Evolutionary conservation across 768 basidiomycete species (phyloP).

Genomic region (Basidioascus undulatus): DNA sequence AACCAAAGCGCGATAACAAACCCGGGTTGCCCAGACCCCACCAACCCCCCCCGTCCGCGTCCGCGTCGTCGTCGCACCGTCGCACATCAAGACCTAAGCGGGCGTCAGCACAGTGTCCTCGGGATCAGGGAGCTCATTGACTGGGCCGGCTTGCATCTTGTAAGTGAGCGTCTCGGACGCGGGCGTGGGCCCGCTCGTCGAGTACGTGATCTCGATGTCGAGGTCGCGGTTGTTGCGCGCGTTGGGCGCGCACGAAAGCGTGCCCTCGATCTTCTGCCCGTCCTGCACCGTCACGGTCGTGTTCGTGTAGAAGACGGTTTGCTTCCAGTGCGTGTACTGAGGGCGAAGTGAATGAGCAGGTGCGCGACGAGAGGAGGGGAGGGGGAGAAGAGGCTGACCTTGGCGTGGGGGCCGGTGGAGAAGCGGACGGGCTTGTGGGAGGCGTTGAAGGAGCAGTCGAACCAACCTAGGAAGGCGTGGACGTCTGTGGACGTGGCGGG

Average conservation of each 20-base stretch:
- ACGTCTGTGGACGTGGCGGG: slow-evolving; percentile 33
- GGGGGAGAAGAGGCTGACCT: slow-evolving; percentile 30
- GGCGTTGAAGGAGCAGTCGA: slow-evolving; percentile 84
- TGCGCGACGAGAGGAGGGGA: not conserved
- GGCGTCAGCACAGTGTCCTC: too few species aligned
- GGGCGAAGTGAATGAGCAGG: not conserved
- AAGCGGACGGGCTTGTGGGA: slow-evolving; percentile 90
- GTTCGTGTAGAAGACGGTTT: slow-evolving; percentile 96
- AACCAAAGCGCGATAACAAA: too few species aligned
- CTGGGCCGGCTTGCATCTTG: too few species aligned
- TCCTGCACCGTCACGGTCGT: slow-evolving; percentile 37
- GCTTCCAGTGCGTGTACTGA: slow-evolving; percentile 23
- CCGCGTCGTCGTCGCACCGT: too few species aligned
- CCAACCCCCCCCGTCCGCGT: too few species aligned
- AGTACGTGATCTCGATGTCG: slow-evolving; percentile 64
- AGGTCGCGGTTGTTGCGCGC: slow-evolving; percentile 80
- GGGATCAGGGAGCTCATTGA: too few species aligned
- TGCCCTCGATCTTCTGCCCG: slow-evolving; percentile 49
- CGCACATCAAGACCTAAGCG: too few species aligned
- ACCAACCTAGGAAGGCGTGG: slow-evolving; percentile 98
- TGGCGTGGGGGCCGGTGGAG: slow-evolving; percentile 90
- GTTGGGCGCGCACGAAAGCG: slow-evolving; percentile 62
- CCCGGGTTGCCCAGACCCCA: too few species aligned
- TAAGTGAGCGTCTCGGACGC: slow-evolving; percentile 17
- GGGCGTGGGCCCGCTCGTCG: slow-evolving; percentile 21